Conservation (phyloP, 164 flowering plant genomes). For the Liriodendron chinense region DNA sequence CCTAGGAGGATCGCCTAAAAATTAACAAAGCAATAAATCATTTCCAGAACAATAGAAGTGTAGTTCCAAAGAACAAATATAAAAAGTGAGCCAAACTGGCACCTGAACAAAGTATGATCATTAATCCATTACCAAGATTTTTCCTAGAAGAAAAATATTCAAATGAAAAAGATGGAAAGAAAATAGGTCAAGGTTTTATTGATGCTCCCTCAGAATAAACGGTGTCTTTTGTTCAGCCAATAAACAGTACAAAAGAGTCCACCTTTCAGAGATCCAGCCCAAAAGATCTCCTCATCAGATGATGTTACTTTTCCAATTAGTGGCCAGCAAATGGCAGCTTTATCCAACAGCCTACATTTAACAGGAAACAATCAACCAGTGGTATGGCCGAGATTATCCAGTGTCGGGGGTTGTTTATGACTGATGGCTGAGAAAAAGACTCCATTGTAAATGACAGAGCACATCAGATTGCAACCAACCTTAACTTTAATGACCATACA, state of each 20-base stretch:
- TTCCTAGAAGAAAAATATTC: too few species aligned
- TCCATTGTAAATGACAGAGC: too few species aligned
- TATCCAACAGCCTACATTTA: neutral
- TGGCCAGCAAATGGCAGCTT: neutral
- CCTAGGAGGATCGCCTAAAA: too few species aligned
- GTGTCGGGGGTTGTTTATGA: neutral
- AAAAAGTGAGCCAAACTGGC: too few species aligned
- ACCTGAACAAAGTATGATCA: too few species aligned
- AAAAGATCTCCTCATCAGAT: neutral
- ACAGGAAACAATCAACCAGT: neutral
- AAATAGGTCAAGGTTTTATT: neutral
- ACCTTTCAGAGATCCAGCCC: neutral
- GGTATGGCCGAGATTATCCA: neutral
- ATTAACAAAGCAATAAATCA: too few species aligned
- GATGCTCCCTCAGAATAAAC: neutral
- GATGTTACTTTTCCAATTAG: neutral
- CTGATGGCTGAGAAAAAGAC: neutral
- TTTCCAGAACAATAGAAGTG: too few species aligned
- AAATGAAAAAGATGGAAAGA: neutral
- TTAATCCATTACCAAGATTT: too few species aligned
- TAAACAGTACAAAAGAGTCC: neutral
- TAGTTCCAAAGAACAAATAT: too few species aligned
- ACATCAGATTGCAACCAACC: too few species aligned
- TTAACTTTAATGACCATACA: too few species aligned
- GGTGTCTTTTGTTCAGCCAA: neutral